Percentiles rank a stretch among this genome's conserved stretches.
phyloP scores from a whole-genome alignment of 169 alveolate genomes.

The Plasmodium knowlesi region DNA sequence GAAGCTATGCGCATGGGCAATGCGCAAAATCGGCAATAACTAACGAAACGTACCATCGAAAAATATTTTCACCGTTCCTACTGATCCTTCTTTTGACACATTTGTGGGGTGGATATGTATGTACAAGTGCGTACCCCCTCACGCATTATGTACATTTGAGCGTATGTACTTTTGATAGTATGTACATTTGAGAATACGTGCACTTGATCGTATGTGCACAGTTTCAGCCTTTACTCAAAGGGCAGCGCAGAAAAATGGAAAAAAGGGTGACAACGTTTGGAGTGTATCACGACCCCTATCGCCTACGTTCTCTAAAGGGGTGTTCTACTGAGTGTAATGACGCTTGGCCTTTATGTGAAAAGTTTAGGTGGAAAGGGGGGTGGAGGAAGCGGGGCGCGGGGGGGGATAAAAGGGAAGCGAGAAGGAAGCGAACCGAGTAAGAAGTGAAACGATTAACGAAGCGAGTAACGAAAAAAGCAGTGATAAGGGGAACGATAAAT shows the following conservation, averaged over 20 bases:
- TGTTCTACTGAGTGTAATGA: conserved; percentile 16
- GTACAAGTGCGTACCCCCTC: background rate
- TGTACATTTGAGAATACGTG: background rate
- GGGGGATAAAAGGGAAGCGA: conserved; percentile 1
- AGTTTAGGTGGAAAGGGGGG: background rate
- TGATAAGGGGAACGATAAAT: background rate
- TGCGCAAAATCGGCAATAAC: background rate
- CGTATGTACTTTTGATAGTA: background rate
- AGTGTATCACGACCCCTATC: background rate
- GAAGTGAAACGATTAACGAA: background rate
- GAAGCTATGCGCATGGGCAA: background rate
- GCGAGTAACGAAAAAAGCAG: no score
- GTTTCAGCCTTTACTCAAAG: background rate
- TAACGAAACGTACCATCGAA: background rate
- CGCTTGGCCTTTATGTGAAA: background rate
- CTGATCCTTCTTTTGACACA: background rate
- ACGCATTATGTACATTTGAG: background rate
- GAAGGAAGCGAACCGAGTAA: background rate
- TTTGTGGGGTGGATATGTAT: background rate
- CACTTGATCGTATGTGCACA: background rate
- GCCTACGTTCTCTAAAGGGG: background rate
- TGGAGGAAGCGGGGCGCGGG: background rate
- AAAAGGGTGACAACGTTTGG: background rate
- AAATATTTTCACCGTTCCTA: background rate
- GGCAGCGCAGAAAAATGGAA: background rate